Conservation (phyloP, 208 protist species). For the Leishmania arabica region DNA sequence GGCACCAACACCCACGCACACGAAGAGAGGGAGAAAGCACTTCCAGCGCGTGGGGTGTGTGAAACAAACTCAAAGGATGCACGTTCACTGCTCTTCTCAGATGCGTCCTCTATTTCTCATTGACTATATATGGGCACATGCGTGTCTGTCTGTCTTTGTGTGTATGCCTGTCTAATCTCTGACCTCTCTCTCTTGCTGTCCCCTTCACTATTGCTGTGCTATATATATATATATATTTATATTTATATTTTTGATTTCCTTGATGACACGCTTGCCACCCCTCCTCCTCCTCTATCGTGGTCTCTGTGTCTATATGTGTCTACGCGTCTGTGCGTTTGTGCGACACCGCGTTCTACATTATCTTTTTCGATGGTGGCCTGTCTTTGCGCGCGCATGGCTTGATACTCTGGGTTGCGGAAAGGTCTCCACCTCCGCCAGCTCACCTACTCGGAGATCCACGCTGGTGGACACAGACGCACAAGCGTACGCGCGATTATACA, state of each 20-base stretch:
- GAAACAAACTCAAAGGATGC: background rate
- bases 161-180: background rate
- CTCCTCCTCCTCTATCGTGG: background rate
- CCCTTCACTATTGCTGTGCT: background rate
- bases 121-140: background rate
- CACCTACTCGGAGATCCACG: background rate
- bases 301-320: background rate
- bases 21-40: background rate
- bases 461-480: background rate
- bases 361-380: background rate
- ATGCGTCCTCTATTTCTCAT: background rate
- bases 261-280: background rate
- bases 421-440: background rate
- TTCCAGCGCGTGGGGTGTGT: too few species aligned
- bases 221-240: background rate
- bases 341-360: background rate
- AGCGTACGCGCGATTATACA: background rate
- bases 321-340: constrained; percentile 9
- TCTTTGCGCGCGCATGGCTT: background rate
- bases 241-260: background rate
- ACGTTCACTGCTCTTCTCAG: background rate
- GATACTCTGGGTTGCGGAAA: background rate
- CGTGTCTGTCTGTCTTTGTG: background rate
- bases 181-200: background rate
- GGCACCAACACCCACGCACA: background rate